Evolutionary conservation across 495 filamentous ascomycete species (phyloP).

Genomic region (Penicillium crystallinum): DNA sequence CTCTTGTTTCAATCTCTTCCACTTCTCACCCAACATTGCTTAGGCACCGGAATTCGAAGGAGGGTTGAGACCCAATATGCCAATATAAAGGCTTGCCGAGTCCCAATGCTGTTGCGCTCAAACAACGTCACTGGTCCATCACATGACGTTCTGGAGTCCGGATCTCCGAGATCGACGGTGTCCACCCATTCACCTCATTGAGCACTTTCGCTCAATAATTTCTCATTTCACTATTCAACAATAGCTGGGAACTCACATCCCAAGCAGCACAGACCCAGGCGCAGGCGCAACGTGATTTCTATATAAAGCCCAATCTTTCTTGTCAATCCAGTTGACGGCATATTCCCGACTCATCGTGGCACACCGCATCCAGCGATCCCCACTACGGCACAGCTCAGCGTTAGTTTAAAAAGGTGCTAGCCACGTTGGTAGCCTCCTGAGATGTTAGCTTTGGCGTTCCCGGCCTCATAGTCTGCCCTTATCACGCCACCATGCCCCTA

Average conservation of each 20-base stretch:
- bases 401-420: slow-evolving; percentile 11
- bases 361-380: slow-evolving; percentile 26
- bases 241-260: neutral
- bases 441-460: slow-evolving; percentile 14
- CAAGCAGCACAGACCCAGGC: neutral
- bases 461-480: slow-evolving; percentile 12
- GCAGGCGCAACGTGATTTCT: neutral
- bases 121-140: slow-evolving; percentile 7
- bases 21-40: neutral
- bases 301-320: slow-evolving; percentile 10
- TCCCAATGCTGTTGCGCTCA: neutral
- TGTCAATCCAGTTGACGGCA: slow-evolving; percentile 14
- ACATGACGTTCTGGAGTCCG: slow-evolving; percentile 9
- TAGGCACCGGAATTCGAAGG: neutral
- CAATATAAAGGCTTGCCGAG: neutral
- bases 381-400: slow-evolving; percentile 15
- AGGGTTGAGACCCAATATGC: neutral
- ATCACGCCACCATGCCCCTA: slow-evolving; percentile 34
- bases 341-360: slow-evolving; percentile 13
- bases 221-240: neutral
- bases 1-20: neutral
- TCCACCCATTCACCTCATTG: neutral
- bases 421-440: slow-evolving; percentile 20
- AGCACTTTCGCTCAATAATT: neutral
- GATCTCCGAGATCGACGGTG: slow-evolving; percentile 6